Evolutionary conservation across 176 grass and related monocot species (phyloP).

Genomic region (Tillandsia leiboldiana): DNA sequence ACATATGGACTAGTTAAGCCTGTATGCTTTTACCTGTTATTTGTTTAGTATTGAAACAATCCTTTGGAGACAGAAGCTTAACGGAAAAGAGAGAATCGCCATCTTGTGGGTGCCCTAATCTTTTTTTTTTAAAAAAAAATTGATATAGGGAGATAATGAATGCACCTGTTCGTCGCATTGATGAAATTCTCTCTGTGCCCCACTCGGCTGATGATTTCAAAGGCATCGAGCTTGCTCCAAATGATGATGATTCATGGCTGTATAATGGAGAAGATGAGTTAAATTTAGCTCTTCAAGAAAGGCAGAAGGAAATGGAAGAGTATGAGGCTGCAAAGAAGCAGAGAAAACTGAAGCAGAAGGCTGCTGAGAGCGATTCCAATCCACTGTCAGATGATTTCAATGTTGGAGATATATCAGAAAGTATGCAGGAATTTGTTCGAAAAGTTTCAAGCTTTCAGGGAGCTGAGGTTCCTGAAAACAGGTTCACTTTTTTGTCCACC

Average conservation of each 20-base stretch:
- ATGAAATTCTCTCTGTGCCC: constrained; percentile 66
- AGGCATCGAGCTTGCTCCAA: constrained; percentile 44
- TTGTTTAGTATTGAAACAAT: no score
- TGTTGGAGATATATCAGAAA: constrained; percentile 63
- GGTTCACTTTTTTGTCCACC: constrained; percentile 31
- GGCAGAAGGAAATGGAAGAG: constrained; percentile 79
- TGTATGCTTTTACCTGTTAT: no score
- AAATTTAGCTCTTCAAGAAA: constrained; percentile 55
- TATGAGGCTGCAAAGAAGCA: constrained; percentile 59
- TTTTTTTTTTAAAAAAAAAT: no score
- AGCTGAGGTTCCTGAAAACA: constrained; percentile 73
- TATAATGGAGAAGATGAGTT: constrained; percentile 76
- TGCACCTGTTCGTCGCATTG: constrained; percentile 59
- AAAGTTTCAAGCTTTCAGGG: constrained; percentile 94
- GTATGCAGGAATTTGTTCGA: constrained; percentile 82
- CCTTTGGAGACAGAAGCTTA: no score
- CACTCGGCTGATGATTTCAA: constrained; percentile 55
- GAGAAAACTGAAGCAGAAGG: constrained; percentile 46
- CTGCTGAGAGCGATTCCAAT: constrained; percentile 21
- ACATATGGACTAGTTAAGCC: no score
- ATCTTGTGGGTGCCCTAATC: no score
- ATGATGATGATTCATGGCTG: constrained; percentile 79
- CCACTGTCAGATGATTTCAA: constrained; percentile 48
- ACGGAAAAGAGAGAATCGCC: no score
- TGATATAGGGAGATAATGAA: constrained; percentile 67